Evolutionary conservation across 2,329 filamentous ascomycete species (phyloP).

Genomic region (Colletotrichum chlorophyti): DNA sequence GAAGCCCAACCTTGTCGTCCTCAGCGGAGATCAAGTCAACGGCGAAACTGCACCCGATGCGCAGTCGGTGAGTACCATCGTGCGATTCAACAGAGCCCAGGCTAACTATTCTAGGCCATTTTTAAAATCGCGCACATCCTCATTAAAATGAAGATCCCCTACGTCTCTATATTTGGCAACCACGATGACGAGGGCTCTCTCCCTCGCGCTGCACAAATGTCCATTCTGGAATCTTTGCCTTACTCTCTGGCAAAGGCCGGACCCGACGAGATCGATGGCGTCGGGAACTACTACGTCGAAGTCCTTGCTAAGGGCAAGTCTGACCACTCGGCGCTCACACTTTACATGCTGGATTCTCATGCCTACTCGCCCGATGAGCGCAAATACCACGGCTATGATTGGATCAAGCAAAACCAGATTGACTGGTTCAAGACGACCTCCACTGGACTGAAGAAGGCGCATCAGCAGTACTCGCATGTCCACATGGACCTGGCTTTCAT

Average conservation of each 20-base stretch:
- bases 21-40: constrained; percentile 95
- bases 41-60: constrained; percentile 91
- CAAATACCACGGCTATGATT: constrained; percentile 92
- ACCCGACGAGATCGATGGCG: constrained; percentile 82
- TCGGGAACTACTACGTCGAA: constrained; percentile 95
- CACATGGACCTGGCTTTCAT: constrained; percentile 98
- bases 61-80: constrained; percentile 68
- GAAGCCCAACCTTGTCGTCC: constrained; percentile 88
- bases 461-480: constrained; percentile 85
- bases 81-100: background rate
- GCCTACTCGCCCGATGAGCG: constrained; percentile 89
- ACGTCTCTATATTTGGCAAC: constrained; percentile 94
- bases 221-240: constrained; percentile 82
- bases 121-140: constrained; percentile 91
- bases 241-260: constrained; percentile 89
- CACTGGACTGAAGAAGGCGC: constrained; percentile 74
- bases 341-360: constrained; percentile 96
- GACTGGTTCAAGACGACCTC: constrained; percentile 90
- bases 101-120: constrained; percentile 65
- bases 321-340: constrained; percentile 86
- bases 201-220: constrained; percentile 80
- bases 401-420: constrained; percentile 94
- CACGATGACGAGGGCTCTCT: constrained; percentile 93
- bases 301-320: constrained; percentile 80
- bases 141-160: constrained; percentile 87